A percentile compares a stretch with the other conserved stretches of the same genome.
Evolutionary conservation across 257 asterid genomes (phyloP).

Genomic region (Capsicum pubescens): DNA sequence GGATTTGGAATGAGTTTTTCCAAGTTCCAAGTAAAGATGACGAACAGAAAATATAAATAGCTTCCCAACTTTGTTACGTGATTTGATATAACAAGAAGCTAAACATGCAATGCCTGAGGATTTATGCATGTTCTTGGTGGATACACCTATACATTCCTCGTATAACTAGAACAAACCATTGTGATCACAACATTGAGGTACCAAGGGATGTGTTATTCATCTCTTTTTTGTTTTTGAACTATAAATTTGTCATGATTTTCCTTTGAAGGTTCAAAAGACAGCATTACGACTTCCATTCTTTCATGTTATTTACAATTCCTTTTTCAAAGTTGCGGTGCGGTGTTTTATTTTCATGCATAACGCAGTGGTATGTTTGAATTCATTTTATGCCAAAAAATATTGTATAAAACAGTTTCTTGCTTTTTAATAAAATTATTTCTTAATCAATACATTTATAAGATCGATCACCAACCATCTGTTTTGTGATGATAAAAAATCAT

Average conservation of each 20-base stretch:
- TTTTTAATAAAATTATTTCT: neutral
- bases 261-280: slow-evolving; percentile 59
- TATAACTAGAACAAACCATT: no score
- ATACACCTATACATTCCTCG: no score
- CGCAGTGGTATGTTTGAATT: slow-evolving; percentile 48
- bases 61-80: no score
- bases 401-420: neutral
- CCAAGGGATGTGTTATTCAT: neutral
- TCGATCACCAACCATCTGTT: neutral
- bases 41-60: no score
- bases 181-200: no score
- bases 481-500: neutral
- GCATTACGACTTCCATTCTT: slow-evolving; percentile 53
- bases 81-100: no score
- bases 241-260: slow-evolving; percentile 27
- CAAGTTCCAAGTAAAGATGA: no score
- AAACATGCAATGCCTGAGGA: no score
- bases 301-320: slow-evolving; percentile 69
- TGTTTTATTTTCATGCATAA: slow-evolving; percentile 83
- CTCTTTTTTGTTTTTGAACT: neutral
- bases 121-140: no score
- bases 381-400: slow-evolving; percentile 18
- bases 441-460: neutral
- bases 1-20: neutral
- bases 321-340: slow-evolving; percentile 90